Evolutionary conservation across 164 flowering plant genomes (phyloP).

Genomic region (Kingdonia uniflora): DNA sequence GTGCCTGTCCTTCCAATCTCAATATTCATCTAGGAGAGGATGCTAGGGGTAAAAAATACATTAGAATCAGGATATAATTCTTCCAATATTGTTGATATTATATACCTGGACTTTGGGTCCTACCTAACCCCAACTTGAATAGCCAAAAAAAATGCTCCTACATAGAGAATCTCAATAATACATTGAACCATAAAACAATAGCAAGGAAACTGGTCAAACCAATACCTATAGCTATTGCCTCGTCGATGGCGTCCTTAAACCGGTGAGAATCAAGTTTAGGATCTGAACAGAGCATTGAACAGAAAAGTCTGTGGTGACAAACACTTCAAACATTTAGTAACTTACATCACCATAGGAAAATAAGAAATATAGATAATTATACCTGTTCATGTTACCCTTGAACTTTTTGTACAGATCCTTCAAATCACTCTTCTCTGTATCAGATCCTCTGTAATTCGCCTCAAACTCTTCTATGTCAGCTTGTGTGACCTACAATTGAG

Average conservation of each 20-base stretch:
- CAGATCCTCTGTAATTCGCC: conserved; percentile 87
- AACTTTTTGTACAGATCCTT: conserved; percentile 51
- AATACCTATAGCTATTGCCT: conserved; percentile 68
- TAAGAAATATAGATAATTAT: conserved; percentile 2
- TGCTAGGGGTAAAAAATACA: too few species aligned
- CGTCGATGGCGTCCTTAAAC: conserved; percentile 85
- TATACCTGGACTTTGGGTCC: too few species aligned
- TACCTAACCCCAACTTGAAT: too few species aligned
- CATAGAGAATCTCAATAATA: too few species aligned
- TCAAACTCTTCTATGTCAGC: conserved; percentile 93
- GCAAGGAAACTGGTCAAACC: too few species aligned
- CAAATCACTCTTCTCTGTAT: conserved; percentile 77
- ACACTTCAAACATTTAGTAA: conserved; percentile 3
- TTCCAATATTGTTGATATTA: too few species aligned
- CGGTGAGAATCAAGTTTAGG: conserved; percentile 88
- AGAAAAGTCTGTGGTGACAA: conserved; percentile 57
- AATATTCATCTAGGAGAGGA: too few species aligned
- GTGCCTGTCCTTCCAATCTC: too few species aligned
- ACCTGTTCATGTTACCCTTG: conserved; percentile 95
- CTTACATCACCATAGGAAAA: neutral
- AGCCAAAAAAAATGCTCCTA: too few species aligned
- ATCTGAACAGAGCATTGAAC: conserved; percentile 94
- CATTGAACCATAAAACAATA: too few species aligned
- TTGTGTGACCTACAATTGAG: conserved; percentile 82
- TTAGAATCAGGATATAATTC: too few species aligned